Evolutionary conservation across 768 basidiomycete species (phyloP), one percentile per base, ranked within the genome.

Genomic region (Grammothele lineata): DNA sequence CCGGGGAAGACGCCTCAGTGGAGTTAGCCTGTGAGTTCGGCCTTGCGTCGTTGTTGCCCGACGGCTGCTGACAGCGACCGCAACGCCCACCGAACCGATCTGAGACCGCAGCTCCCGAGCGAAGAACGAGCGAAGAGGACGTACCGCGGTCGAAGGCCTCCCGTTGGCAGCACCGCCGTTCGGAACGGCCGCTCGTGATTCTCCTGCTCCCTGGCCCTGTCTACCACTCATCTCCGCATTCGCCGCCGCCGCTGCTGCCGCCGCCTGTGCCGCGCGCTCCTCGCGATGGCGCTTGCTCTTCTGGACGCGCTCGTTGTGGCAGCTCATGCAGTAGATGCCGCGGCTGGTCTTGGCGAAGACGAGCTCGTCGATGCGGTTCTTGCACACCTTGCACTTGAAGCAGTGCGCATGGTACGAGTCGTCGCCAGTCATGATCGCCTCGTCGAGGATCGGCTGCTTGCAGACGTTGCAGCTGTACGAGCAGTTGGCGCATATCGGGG

Each of bases 401-500:
- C 96, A 99, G 54, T 93, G 88, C 5, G 96, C 94, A 64, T 98
- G 96, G 59, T 98, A 99, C 0, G 92, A 92, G 63, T 98, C 96
- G 66, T 99, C 93, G 50, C 92, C 96, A 6, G 96, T 95, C 91
- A 99, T 97, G 66, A 98, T 97, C 9, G 96, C 96, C 62, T 99
- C 96, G 70, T 99, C 94, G 46, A 94, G 85, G 55, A 99, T 99
- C 37, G 93, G 90, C 47, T 82, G 81, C 37, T 84, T 83, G 70
- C 96, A 99, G 47, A 97, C 86, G 61, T 87, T 95, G 75, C 96
- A 99, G 58, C 85, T 85, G 71, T 95, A 95, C 4, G 92, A 92
- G 72, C 92, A 95, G 58, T 87, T 83, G 35, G 87, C 83, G 62
- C 90, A 94, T 40, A 99, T 93, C 32, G 96, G 96, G n/a, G 87